Evolutionary conservation across 176 grass and related monocot genomes (phyloP).

Genomic region (Phoenix dactylifera): DNA sequence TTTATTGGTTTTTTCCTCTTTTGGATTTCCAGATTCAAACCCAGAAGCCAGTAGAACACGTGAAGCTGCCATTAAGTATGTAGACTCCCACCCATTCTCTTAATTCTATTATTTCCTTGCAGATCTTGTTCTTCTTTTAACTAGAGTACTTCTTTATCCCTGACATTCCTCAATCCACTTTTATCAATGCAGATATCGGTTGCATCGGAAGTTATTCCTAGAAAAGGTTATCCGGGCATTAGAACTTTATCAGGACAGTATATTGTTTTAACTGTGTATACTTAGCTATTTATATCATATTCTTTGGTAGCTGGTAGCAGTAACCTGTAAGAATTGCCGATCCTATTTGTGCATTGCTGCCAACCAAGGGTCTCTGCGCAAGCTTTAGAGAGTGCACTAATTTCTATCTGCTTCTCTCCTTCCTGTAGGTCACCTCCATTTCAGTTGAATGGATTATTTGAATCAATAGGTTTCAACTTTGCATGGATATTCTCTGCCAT

Average conservation of each 20-base stretch:
- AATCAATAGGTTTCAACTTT: no score
- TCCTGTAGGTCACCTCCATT: no score
- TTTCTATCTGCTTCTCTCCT: no score
- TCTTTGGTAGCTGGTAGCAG: no score
- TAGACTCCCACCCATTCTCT: neutral
- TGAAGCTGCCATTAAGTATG: slow-evolving; percentile 70
- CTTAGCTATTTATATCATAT: neutral
- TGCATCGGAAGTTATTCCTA: slow-evolving; percentile 74
- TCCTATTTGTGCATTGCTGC: no score
- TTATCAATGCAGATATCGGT: slow-evolving; percentile 43
- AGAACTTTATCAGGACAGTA: slow-evolving; percentile 65
- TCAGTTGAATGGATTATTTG: no score
- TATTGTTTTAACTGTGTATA: slow-evolving; percentile 60
- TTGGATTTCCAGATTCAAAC: slow-evolving; percentile 51
- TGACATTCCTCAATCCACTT: neutral
- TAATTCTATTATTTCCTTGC: neutral
- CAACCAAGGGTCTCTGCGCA: no score
- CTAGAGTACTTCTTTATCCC: neutral
- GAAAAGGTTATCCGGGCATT: slow-evolving; percentile 68
- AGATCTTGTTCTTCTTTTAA: neutral
- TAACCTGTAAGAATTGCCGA: no score
- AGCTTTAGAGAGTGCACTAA: no score
- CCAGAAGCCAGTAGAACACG: slow-evolving; percentile 55
- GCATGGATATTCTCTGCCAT: no score
- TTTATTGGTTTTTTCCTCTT: neutral